These are phyloP conservation scores for Barnettozyma californica DNA, from an alignment of 805 yeast genomes.

Conservation along the genomic window DNA sequence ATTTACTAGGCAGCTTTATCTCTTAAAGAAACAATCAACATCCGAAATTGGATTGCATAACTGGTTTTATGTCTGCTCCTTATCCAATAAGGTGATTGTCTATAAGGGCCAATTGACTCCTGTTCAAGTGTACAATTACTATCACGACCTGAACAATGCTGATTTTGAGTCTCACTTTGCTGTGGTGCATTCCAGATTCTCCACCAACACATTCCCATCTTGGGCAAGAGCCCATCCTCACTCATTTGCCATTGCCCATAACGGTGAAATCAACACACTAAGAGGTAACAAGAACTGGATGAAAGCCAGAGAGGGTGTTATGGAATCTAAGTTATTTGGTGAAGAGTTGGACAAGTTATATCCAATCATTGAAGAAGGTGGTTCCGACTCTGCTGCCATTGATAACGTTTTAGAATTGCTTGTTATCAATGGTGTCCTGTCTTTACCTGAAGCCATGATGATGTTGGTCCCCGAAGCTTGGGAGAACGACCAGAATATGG, in stretches of 20 bases:
- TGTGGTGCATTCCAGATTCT: slow-evolving; percentile 92
- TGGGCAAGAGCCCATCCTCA: slow-evolving; percentile 98
- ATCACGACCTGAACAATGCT: slow-evolving; percentile 86
- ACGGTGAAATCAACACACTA: slow-evolving; percentile 95
- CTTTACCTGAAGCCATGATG: slow-evolving; percentile 97
- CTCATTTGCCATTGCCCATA: slow-evolving; percentile 93
- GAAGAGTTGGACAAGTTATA: slow-evolving; percentile 86
- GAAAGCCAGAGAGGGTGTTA: slow-evolving; percentile 97
- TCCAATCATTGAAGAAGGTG: slow-evolving; percentile 97
- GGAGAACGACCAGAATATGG: slow-evolving; percentile 85
- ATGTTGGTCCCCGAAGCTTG: slow-evolving; percentile 96
- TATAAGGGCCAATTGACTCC: slow-evolving; percentile 98
- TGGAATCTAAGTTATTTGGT: slow-evolving; percentile 82
- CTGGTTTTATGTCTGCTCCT: slow-evolving; percentile 96
- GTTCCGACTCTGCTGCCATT: slow-evolving; percentile 96
- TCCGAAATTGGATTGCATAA: slow-evolving; percentile 90
- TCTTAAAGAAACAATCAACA: slow-evolving; percentile 83
- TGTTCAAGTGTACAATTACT: slow-evolving; percentile 89
- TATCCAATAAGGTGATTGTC: slow-evolving; percentile 83
- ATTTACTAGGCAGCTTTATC: slow-evolving; percentile 79
- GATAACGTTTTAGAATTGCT: slow-evolving; percentile 92
- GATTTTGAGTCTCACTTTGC: slow-evolving; percentile 95
- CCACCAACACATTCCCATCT: slow-evolving; percentile 98
- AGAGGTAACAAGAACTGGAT: slow-evolving; percentile 99
- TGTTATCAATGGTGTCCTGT: slow-evolving; percentile 84